Conservation (phyloP, 129 eudicot species). For the Flaveria linearis region DNA sequence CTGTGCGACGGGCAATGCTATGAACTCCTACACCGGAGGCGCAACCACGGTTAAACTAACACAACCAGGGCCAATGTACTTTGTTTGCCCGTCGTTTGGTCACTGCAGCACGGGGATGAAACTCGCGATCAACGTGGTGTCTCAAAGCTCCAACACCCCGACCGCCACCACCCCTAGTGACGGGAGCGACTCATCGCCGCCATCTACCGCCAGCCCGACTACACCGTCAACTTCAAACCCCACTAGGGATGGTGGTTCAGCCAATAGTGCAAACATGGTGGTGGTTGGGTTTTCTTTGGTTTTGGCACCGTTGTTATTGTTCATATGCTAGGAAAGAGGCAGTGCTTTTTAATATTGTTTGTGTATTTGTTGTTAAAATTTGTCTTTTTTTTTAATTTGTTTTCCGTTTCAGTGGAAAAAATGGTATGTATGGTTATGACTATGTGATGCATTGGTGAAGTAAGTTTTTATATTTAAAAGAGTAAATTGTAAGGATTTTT, state of each 20-base stretch:
- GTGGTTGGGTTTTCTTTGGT: slow-evolving; percentile 24
- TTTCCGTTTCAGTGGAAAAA: not conserved
- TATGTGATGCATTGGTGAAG: not conserved
- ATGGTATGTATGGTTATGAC: not conserved
- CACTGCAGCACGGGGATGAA: slow-evolving; percentile 58
- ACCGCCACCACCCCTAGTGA: slow-evolving; percentile 25
- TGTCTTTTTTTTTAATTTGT: not conserved
- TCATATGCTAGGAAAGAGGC: slow-evolving; percentile 87
- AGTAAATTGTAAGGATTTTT: too few species aligned
- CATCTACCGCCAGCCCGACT: slow-evolving; percentile 29
- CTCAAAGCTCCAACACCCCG: slow-evolving; percentile 28
- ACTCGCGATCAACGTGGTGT: slow-evolving; percentile 42
- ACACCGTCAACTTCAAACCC: slow-evolving; percentile 39
- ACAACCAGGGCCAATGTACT: slow-evolving; percentile 48
- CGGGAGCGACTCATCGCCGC: slow-evolving; percentile 33
- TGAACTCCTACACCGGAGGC: slow-evolving; percentile 32
- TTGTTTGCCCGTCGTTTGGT: slow-evolving; percentile 50
- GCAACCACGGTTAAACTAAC: slow-evolving; percentile 34
- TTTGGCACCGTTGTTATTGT: slow-evolving; percentile 49
- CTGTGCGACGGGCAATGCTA: slow-evolving; percentile 44
- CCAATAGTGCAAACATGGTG: slow-evolving; percentile 27
- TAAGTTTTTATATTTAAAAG: too few species aligned
- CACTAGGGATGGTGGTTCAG: slow-evolving; percentile 16
- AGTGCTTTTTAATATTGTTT: slow-evolving; percentile 49
- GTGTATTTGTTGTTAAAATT: not conserved